A percentile compares a stretch with the other conserved stretches of the same genome.
phyloP scores from a whole-genome alignment of 2,329 filamentous ascomycete species.

The Colletotrichum sojae region DNA sequence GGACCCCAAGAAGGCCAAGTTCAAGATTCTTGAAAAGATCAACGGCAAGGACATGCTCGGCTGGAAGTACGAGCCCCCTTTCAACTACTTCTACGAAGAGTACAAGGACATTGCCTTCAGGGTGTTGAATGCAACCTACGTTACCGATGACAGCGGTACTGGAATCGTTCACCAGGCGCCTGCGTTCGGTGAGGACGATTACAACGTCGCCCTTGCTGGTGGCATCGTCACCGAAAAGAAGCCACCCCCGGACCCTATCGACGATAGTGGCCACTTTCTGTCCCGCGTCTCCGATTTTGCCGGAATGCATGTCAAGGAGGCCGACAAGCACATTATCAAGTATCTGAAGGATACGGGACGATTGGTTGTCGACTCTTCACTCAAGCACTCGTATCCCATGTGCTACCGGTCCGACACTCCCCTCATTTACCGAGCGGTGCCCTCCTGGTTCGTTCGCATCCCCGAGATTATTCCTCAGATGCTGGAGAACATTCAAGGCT shows the following conservation, averaged over 20 bases:
- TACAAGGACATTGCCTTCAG: slow-evolving; percentile 89
- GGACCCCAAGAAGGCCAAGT: slow-evolving; percentile 95
- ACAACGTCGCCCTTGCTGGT: slow-evolving; percentile 81
- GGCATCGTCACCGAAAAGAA: slow-evolving; percentile 84
- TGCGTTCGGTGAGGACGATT: slow-evolving; percentile 97
- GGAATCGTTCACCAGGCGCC: slow-evolving; percentile 96
- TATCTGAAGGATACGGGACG: slow-evolving; percentile 83
- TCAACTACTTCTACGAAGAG: slow-evolving; percentile 90
- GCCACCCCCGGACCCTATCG: slow-evolving; percentile 91
- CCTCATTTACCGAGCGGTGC: slow-evolving; percentile 91
- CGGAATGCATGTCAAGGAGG: slow-evolving; percentile 90
- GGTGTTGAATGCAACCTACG: slow-evolving; percentile 87
- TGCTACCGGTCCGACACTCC: slow-evolving; percentile 96
- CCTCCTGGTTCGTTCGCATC: slow-evolving; percentile 95
- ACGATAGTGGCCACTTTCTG: slow-evolving; percentile 86
- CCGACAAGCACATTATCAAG: slow-evolving; percentile 95
- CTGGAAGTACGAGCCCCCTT: slow-evolving; percentile 91
- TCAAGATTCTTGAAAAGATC: slow-evolving; percentile 83
- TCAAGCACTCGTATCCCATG: slow-evolving; percentile 93
- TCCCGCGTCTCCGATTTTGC: slow-evolving; percentile 83
- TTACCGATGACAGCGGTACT: slow-evolving; percentile 90
- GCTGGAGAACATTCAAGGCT: slow-evolving; percentile 89
- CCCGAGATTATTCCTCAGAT: slow-evolving; percentile 87
- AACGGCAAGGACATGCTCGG: slow-evolving; percentile 88
- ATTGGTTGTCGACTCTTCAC: slow-evolving; percentile 86